phyloP scores from a whole-genome alignment of 257 asterid species.

The Osmanthus fragrans region DNA sequence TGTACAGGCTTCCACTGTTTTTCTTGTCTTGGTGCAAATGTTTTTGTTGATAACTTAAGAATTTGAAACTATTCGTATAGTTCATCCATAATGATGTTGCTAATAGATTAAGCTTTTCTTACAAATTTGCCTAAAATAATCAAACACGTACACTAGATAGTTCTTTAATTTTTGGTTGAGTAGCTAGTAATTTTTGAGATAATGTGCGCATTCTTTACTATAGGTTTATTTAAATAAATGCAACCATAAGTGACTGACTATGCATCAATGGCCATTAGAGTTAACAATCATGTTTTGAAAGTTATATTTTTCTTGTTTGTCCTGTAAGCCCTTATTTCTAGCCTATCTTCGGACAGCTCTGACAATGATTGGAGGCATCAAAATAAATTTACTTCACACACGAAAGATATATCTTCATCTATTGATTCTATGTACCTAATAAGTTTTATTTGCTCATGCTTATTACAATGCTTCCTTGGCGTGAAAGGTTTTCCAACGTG shows the following conservation, averaged over 20 bases:
- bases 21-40: neutral
- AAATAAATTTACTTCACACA: neutral
- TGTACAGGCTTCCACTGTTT: neutral
- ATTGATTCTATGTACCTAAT: conserved; percentile 2
- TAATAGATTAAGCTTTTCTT: neutral
- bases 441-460: conserved; percentile 25
- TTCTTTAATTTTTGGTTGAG: neutral
- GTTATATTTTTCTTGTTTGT: neutral
- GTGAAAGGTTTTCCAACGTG: conserved; percentile 41
- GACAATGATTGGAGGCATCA: neutral
- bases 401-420: neutral
- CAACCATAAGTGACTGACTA: neutral
- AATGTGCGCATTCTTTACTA: neutral
- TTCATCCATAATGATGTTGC: neutral
- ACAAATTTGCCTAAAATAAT: neutral
- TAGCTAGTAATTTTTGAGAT: neutral
- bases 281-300: neutral
- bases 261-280: neutral
- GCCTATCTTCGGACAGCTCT: neutral
- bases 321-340: neutral
- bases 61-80: neutral
- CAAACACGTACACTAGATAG: neutral
- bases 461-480: conserved; percentile 29
- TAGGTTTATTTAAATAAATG: neutral
- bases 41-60: neutral